Percentiles rank a stretch among this genome's conserved stretches.
Conservation (phyloP, 345 rosid species). For the Eucalyptus sideroxylon region DNA sequence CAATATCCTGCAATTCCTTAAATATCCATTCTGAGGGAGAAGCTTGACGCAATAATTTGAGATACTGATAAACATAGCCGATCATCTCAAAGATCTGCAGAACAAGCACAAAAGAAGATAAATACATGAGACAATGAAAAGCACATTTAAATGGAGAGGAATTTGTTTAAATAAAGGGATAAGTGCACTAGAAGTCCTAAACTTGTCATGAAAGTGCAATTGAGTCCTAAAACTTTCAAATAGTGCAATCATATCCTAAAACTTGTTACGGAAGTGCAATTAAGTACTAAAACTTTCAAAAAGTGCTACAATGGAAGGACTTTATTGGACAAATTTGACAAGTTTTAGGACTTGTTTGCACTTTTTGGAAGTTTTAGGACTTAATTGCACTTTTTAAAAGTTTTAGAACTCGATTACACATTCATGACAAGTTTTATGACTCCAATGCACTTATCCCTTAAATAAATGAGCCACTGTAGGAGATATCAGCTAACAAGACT, state of each 20-base stretch:
- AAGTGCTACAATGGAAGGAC: background rate
- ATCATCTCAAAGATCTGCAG: conserved; percentile 74
- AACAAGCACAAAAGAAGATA: background rate
- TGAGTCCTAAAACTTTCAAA: background rate
- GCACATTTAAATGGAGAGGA: background rate
- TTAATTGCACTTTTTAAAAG: background rate
- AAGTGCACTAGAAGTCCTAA: background rate
- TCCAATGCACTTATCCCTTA: background rate
- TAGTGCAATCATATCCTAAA: background rate
- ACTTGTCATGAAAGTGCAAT: background rate
- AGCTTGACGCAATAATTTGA: conserved; percentile 52
- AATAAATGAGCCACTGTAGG: background rate
- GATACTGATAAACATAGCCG: conserved; percentile 81
- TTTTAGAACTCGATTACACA: background rate
- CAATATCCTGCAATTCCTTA: conserved; percentile 93
- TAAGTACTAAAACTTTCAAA: too few relatives aligned
- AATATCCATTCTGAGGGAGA: conserved; percentile 97
- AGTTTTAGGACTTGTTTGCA: background rate
- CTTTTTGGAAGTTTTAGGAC: background rate
- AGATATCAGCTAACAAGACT: background rate
- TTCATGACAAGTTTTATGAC: background rate
- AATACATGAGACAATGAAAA: background rate
- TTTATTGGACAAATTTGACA: background rate
- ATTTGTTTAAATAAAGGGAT: background rate
- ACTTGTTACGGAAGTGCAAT: background rate